Evolutionary conservation across 106 monocot genomes (phyloP), one percentile per base, ranked within the genome.

Genomic region (Dioscorea alata): DNA sequence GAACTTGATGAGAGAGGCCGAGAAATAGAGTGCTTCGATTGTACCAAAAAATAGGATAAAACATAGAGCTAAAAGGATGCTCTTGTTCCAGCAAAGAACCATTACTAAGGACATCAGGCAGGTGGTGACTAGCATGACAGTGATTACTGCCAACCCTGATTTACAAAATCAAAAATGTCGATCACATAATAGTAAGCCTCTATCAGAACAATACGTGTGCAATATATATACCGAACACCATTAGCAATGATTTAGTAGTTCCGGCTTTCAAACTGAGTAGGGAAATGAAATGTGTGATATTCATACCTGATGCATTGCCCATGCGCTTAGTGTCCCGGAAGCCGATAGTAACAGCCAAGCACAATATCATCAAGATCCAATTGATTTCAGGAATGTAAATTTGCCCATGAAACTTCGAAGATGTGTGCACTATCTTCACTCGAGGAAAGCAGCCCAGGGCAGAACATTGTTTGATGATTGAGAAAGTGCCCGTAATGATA

Each of bases 51-150:
- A 92, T 23, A 88, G 8, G 10, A 93, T 80, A 76, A 99, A 99
- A 65, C 79, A 69, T 49, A 86, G 3, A 48, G 99, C 93, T 0
- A 90, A 16, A 59, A 87, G 19, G 50, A 99, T 84, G 68, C 78
- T 99, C 75, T 76, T 74, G 54, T 81, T 80, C 93, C 93, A 99
- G 68, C 86, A 87, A 4, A 99, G 72, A 23, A 99, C 88, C 48
- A 99, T 93, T 62, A 93, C 93, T 17, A 99, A 71, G 13, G 90
- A 90, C 99, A 93, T 99, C 69, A 99, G 66, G 61, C 99, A 99
- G 59, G 99, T 99, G 15, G 99, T 99, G 49, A 99, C 99, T 18
- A 99, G 80, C 99, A 99, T 99, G 28, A 99, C 99, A 0, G 93
- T 86, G 52, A 99, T 84, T 50, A 99, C 85, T 22, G 99, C 90